Evolutionary conservation across 2,329 filamentous ascomycete genomes (phyloP), one percentile per base, ranked within the genome.

Genomic region (Talaromyces amestolkiae): DNA sequence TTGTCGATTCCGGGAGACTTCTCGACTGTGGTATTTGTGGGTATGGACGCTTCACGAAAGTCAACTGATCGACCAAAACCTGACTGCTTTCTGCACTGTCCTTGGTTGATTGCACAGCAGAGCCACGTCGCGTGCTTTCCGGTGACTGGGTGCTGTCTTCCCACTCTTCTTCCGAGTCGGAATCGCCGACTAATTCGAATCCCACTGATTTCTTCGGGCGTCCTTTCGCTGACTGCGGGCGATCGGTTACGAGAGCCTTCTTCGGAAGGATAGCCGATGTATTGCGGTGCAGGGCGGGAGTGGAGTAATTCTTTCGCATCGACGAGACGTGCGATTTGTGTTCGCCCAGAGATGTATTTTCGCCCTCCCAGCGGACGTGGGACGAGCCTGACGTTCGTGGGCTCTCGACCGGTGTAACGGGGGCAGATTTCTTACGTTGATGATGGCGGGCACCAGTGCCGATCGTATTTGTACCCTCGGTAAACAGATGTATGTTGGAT

Each of bases 271-370:
- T 70, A 17, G 71, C 74, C 17, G 77, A 78, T 10, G 71, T 69
- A 70, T 80, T 77, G 58, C 79, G 78, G 64, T 73, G 74, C 19
- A 82, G 71, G 4, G 76, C 74, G 31, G 78, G 79, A 22, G 77
- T 80, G 3, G 80, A 82, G 65, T 79, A 73, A 63, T 81, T 82
- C 69, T 80, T 80, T 68, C 79, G 80, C 71, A 81, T 79, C 59
- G 64, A 59, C 45, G 79, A 76, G 35, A 70, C 71, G 39, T 73
- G 71, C 19, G 74, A 72, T 17, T 72, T 72, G 35, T 77, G 74
- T 61, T 71, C 71, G 58, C 74, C 73, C 19, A 77, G 64, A 41
- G 72, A 67, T 19, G 76, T 74, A 61, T 76, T 72, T n/a, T 71
- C 77, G 64, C 74, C 77, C 69, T 81, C 80, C 73, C 76, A 76